phyloP scores from a whole-genome alignment of 352 stramenopile species.

The Phytophthora aleatoria region DNA sequence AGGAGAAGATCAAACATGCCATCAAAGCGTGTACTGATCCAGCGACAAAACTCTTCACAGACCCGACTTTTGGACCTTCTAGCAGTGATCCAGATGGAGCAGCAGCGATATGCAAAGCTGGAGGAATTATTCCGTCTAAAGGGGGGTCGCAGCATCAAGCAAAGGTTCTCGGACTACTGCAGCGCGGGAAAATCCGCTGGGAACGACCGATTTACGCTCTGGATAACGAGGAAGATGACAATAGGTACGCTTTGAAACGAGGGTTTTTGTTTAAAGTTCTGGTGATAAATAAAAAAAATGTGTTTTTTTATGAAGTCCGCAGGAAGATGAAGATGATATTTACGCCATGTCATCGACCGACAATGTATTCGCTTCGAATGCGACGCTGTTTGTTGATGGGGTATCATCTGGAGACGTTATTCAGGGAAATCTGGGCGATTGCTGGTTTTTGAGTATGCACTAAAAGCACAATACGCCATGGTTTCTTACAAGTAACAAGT shows the following conservation, averaged over 20 bases:
- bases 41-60: slow-evolving; percentile 62
- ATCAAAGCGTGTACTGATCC: slow-evolving; percentile 55
- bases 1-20: slow-evolving; percentile 75
- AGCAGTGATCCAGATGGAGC: slow-evolving; percentile 59
- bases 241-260: slow-evolving; percentile 19
- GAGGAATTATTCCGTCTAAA: slow-evolving; percentile 57
- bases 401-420: slow-evolving; percentile 86
- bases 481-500: not conserved
- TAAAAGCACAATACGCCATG: not conserved
- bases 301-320: slow-evolving; percentile 8
- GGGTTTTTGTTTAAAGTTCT: not conserved
- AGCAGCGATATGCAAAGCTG: slow-evolving; percentile 70
- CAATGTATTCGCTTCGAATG: slow-evolving; percentile 61
- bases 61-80: slow-evolving; percentile 84
- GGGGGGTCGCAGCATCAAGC: slow-evolving; percentile 75
- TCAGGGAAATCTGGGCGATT: slow-evolving; percentile 91
- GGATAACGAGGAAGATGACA: slow-evolving; percentile 33
- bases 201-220: slow-evolving; percentile 68
- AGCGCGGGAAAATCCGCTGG: slow-evolving; percentile 81
- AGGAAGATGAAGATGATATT: slow-evolving; percentile 33
- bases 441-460: slow-evolving; percentile 90
- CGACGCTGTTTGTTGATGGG: slow-evolving; percentile 78
- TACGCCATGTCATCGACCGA: slow-evolving; percentile 28
- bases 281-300: not conserved
- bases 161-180: slow-evolving; percentile 71